These are phyloP conservation scores for Monilinia fructigena DNA, from an alignment of 2,329 filamentous ascomycete species.

Conservation along the genomic window DNA sequence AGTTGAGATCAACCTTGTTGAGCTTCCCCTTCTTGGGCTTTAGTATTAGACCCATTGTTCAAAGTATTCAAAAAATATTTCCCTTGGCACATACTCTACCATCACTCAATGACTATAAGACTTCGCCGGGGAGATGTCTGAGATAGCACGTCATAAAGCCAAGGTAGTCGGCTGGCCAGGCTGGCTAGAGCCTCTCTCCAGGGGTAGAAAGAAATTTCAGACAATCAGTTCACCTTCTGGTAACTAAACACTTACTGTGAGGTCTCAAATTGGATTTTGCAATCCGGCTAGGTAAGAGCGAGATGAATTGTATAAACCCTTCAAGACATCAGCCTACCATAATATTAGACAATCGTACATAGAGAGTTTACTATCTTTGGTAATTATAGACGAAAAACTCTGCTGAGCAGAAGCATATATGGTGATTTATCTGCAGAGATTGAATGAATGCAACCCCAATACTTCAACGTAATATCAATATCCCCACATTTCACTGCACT, in stretches of 20 bases:
- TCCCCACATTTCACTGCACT: background rate
- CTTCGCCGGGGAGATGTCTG: background rate
- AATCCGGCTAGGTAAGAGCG: background rate
- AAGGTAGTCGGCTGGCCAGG: background rate
- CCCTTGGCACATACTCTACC: background rate
- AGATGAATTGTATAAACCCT: background rate
- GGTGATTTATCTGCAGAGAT: background rate
- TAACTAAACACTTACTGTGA: background rate
- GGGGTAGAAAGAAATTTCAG: background rate
- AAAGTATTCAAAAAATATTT: background rate
- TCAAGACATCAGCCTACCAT: background rate
- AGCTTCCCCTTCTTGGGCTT: background rate
- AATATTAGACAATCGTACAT: background rate
- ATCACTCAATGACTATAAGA: background rate
- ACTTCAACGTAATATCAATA: background rate
- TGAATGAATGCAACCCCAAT: background rate
- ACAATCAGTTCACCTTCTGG: background rate
- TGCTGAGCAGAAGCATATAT: background rate
- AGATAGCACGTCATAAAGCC: background rate
- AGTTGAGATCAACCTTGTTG: too few relatives aligned
- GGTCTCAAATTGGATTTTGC: background rate
- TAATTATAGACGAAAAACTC: background rate
- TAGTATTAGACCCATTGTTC: background rate
- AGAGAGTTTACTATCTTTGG: background rate
- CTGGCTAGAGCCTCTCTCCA: background rate